phyloP scores from a whole-genome alignment of 371 early-diverging fungal genomes.

The Saksenaea oblongispora region DNA sequence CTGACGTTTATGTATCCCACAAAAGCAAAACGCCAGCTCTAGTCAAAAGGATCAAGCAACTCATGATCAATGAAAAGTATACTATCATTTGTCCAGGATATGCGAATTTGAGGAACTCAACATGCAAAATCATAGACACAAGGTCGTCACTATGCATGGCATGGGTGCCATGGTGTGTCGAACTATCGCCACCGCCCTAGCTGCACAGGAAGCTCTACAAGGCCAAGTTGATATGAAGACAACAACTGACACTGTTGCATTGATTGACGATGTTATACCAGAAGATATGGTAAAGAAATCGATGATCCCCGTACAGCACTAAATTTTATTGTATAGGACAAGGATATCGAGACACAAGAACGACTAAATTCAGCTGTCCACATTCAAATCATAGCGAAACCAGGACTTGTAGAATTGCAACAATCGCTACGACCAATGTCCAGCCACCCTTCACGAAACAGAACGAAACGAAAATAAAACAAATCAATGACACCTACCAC shows the following conservation, averaged over 20 bases:
- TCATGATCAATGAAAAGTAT: constrained; percentile 51
- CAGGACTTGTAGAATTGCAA: constrained; percentile 30
- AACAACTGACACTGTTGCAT: constrained; percentile 48
- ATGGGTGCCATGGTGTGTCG: constrained; percentile 69
- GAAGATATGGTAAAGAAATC: constrained; percentile 38
- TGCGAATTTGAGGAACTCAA: background rate
- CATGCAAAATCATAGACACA: constrained; percentile 23
- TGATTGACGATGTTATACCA: constrained; percentile 61
- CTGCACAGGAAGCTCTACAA: constrained; percentile 43
- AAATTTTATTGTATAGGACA: constrained; percentile 22
- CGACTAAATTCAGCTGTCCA: constrained; percentile 44
- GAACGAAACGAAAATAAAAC: constrained; percentile 9
- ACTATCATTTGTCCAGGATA: background rate
- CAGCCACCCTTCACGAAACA: constrained; percentile 36
- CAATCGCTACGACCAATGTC: constrained; percentile 25
- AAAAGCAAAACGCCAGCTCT: constrained; percentile 44
- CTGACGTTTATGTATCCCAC: constrained; percentile 61
- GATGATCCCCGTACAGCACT: background rate
- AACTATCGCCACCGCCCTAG: constrained; percentile 57
- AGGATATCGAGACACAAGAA: constrained; percentile 39
- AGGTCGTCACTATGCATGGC: constrained; percentile 62
- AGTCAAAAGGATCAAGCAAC: constrained; percentile 41
- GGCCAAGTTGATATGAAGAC: constrained; percentile 49
- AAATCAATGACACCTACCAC: too few species aligned
- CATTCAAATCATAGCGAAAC: constrained; percentile 40